phyloP scores from a whole-genome alignment of 2,329 filamentous ascomycete genomes.

The Endoconidiophora laricicola region DNA sequence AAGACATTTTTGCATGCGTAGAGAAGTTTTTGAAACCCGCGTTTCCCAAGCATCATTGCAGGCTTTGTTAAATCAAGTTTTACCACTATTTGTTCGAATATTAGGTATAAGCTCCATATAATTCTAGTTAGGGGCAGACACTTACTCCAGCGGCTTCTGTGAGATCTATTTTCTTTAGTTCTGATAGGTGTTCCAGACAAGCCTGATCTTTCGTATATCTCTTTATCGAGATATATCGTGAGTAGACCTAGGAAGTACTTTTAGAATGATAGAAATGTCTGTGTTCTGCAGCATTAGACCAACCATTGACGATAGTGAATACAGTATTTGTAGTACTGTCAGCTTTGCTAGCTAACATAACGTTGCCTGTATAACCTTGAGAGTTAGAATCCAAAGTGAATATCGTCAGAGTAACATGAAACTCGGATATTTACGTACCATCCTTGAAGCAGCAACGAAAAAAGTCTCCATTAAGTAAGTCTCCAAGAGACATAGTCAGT shows the following conservation, averaged over 20 bases:
- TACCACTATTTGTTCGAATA: constrained; percentile 37
- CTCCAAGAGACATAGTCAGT: constrained; percentile 55
- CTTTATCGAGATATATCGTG: constrained; percentile 60
- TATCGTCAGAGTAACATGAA: neutral
- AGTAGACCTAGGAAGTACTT: constrained; percentile 40
- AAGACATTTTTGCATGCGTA: constrained; percentile 70
- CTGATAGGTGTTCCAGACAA: constrained; percentile 55
- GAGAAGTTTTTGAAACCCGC: constrained; percentile 59
- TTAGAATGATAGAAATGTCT: neutral
- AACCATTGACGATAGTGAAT: constrained; percentile 55
- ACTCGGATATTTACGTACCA: constrained; percentile 30
- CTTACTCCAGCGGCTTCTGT: constrained; percentile 60
- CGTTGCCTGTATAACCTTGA: constrained; percentile 38
- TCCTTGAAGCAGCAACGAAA: constrained; percentile 74
- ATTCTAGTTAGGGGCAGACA: neutral
- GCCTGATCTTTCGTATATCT: constrained; percentile 68
- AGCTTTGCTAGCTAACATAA: constrained; percentile 37
- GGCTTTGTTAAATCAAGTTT: constrained; percentile 57
- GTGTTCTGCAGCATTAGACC: neutral
- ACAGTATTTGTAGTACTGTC: constrained; percentile 37
- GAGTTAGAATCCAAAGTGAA: too few species aligned
- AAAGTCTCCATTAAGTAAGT: constrained; percentile 58
- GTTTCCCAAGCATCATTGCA: constrained; percentile 70
- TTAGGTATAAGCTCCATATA: constrained; percentile 16
- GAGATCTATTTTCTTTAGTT: constrained; percentile 37